phyloP scores from a whole-genome alignment of 2,329 filamentous ascomycete genomes.

The Colletotrichum sp. region DNA sequence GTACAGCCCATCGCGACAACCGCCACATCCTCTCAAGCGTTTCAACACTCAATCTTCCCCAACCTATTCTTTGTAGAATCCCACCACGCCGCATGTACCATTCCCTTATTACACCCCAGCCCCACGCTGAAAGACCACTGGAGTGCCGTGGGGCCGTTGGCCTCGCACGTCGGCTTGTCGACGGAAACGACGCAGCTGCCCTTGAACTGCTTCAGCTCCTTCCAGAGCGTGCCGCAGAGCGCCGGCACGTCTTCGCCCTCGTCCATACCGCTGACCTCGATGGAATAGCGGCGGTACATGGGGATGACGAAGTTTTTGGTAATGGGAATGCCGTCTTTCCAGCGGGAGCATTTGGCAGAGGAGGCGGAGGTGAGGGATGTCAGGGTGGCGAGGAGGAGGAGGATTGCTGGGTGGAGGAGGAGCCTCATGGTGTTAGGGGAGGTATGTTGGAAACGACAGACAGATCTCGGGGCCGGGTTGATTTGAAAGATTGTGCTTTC shows the following conservation, averaged over 20 bases:
- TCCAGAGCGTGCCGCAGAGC: not conserved
- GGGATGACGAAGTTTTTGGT: not conserved
- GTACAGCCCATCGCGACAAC: not conserved
- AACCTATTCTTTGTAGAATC: not conserved
- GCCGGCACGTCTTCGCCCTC: not conserved
- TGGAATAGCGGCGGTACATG: not conserved
- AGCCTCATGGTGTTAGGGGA: not conserved
- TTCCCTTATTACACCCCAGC: not conserved
- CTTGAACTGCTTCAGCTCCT: not conserved
- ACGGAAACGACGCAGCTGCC: not conserved
- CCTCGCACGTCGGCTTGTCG: not conserved
- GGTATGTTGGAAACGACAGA: not conserved
- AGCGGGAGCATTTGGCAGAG: not conserved
- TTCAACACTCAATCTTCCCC: not conserved
- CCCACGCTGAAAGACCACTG: not conserved
- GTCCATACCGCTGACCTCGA: not conserved
- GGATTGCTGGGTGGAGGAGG: not conserved
- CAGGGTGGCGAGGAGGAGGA: not conserved
- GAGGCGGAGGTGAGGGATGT: not conserved
- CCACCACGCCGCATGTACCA: not conserved
- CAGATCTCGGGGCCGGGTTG: rapidly evolving
- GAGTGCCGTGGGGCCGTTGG: not conserved
- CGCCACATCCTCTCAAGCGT: not conserved
- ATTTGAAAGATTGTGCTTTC: not conserved
- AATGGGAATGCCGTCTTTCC: not conserved